Conservation (phyloP, 371 early-diverging fungal genomes). For the Batkoa obscura region DNA sequence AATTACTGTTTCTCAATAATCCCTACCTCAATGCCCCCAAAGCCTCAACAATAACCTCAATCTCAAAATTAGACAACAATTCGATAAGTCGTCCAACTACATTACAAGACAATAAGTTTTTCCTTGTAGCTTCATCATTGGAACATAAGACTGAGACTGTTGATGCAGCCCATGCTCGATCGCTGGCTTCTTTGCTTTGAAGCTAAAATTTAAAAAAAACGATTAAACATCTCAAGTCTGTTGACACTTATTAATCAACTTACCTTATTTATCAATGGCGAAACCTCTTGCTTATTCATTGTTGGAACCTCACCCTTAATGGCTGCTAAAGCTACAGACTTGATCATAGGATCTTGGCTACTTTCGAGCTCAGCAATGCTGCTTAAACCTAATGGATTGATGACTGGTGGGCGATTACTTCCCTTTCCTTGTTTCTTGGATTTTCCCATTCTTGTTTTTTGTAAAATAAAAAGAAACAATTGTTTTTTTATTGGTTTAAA, state of each 20-base stretch:
- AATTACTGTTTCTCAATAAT: not conserved
- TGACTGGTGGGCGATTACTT: no score
- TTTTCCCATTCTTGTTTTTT: no score
- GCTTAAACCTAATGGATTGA: no score
- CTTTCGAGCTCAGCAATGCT: no score
- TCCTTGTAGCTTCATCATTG: conserved; percentile 34
- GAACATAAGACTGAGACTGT: conserved; percentile 56
- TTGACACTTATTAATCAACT: not conserved
- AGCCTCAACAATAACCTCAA: conserved; percentile 56
- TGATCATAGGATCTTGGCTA: not conserved
- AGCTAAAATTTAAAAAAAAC: conserved; percentile 18
- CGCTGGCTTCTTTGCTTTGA: conserved; percentile 36
- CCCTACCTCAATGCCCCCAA: conserved; percentile 48
- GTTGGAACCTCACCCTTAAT: not conserved
- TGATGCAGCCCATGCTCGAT: conserved; percentile 78
- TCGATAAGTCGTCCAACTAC: conserved; percentile 42
- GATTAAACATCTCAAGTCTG: not conserved
- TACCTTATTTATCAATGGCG: conserved; percentile 6
- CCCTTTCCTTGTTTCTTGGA: no score
- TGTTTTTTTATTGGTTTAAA: no score
- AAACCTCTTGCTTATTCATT: not conserved
- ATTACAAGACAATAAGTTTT: conserved; percentile 47
- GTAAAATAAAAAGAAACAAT: no score
- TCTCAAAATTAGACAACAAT: conserved; percentile 41
- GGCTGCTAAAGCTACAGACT: not conserved